Base-by-base conservation (phyloP, 139 green algal genomes). In the Chlamydomonas schloesseri region DNA sequence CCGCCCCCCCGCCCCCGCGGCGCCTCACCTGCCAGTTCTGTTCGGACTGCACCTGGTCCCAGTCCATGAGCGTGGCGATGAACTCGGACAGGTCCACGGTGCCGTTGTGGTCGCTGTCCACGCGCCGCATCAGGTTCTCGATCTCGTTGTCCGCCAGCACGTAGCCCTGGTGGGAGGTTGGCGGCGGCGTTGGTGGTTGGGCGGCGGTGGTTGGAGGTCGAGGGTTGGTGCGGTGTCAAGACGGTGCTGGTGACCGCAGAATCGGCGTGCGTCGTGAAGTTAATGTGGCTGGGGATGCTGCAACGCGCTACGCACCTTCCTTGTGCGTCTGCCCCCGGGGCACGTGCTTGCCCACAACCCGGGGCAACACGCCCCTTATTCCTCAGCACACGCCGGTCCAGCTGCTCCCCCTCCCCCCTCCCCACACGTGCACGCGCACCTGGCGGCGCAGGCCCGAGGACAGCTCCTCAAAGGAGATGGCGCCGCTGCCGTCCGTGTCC, bases 11-110 rank as follows among this genome's bases (percentile, higher is more conserved):
- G n/a, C n/a, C n/a, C n/a, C n/a, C n/a, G n/a, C n/a, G n/a, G n/a
- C 47, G 28, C 31, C 71, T 69, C 71, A 89, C 86, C 89, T 93
- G 82, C 86, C 89, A 93, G 46, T 65, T 68, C 42, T 89, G 78
- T 10, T 86, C 74, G n/a, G 74, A 33, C 86, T 92, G 86, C 75
- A 97, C 88, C 87, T 92, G 76, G 46, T 90, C 84, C 96, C 96
- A 98, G 89, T 98, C 95, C 15, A 98, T 84, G 34, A 98, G 90
- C 23, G 93, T 95, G 28, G 96, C 92, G 71, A 97, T 87, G 89
- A 99, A 97, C 94, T 99, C 96, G 28, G 90, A 88, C 29, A 96
- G 89, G 29, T 94, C 88, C 4, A 98, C 84, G 47, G 88, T 91
- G 84, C 96, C 95, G 74, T 98, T 93, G 31, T 93, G 84, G 87